Conservation (phyloP, 345 rosid species). For the Salix exigua region DNA sequence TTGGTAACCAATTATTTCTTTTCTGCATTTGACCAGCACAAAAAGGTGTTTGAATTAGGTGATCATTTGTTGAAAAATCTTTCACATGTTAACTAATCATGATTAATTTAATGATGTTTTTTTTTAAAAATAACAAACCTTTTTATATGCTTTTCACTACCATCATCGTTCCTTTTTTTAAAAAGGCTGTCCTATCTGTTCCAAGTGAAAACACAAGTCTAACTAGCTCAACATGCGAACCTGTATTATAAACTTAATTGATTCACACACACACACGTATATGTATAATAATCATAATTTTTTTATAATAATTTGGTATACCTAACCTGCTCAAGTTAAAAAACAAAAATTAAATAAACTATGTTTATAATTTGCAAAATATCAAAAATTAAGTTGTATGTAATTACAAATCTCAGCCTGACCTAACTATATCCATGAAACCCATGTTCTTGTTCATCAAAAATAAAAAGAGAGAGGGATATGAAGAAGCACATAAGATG, state of each 20-base stretch:
- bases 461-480: no score
- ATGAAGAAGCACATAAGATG: no score
- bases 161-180: not conserved
- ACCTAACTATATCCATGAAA: no score
- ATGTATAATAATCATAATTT: no score
- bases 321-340: no score
- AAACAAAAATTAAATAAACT: no score
- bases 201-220: slow-evolving; percentile 2
- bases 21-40: slow-evolving; percentile 27
- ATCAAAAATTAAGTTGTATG: no score
- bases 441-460: no score
- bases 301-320: no score
- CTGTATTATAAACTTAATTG: not conserved
- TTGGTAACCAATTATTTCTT: not conserved
- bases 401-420: no score
- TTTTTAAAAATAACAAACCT: slow-evolving; percentile 14
- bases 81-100: slow-evolving; percentile 22
- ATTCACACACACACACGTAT: no score
- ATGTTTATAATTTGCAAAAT: no score
- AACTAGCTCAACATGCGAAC: not conserved
- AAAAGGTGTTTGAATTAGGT: slow-evolving; percentile 10
- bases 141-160: slow-evolving; percentile 15
- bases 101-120: slow-evolving; percentile 8
- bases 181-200: not conserved
- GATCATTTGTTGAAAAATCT: slow-evolving; percentile 3